Conservation (phyloP, 345 rosid genomes). For the Diplotaxis tenuifolia region DNA sequence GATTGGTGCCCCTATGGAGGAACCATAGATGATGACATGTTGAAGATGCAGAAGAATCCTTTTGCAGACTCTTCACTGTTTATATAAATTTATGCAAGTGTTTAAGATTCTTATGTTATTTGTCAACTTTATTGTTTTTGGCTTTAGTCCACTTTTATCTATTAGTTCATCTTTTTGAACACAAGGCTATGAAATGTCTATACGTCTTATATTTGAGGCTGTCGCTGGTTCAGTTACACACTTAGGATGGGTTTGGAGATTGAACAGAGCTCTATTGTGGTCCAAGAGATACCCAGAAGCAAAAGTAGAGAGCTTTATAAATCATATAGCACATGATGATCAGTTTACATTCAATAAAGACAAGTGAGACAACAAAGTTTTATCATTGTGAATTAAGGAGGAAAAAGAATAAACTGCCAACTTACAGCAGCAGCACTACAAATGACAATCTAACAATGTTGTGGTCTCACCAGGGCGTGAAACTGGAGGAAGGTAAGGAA, state of each 20-base stretch:
- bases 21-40: no score
- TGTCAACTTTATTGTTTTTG: no score
- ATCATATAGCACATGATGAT: constrained; percentile 9
- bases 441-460: neutral
- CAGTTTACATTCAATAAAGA: constrained; percentile 20
- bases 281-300: constrained; percentile 1
- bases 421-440: neutral
- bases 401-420: neutral
- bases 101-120: no score
- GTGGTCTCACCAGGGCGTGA: neutral
- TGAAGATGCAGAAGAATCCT: no score
- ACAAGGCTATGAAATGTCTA: no score
- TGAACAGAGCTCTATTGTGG: neutral
- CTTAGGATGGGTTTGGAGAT: neutral
- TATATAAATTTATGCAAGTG: no score
- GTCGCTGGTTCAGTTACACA: constrained; percentile 2
- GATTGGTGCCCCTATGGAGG: no score
- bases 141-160: no score
- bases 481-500: neutral
- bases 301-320: constrained; percentile 10
- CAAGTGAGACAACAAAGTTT: constrained; percentile 10
- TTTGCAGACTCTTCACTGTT: no score
- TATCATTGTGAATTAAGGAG: constrained; percentile 14
- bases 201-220: no score
- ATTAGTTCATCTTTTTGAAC: no score